These are phyloP conservation scores for Caloboletus inedulis DNA, from an alignment of 1,284 basidiomycete genomes.

Conservation along the genomic window DNA sequence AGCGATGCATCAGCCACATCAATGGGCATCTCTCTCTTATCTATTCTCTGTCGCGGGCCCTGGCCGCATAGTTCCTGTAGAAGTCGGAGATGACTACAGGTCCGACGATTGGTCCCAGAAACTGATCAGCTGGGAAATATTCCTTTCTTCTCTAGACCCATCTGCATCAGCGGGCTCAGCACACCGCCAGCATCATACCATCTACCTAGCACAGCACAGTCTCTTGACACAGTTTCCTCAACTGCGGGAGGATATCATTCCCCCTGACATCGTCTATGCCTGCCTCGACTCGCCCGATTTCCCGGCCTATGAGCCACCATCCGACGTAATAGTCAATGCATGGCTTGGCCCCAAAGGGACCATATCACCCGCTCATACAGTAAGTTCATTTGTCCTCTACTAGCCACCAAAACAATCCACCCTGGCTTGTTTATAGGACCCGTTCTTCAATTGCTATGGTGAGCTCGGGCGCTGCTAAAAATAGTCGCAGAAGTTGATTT, in stretches of 20 bases:
- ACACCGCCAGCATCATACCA: conserved; percentile 28
- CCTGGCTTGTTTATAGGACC: conserved; percentile 59
- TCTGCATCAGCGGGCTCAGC: conserved; percentile 35
- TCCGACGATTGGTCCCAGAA: conserved; percentile 79
- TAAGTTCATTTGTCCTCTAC: conserved; percentile 39
- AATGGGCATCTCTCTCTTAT: conserved; percentile 71
- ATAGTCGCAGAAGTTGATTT: conserved; percentile 4
- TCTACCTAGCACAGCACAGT: conserved; percentile 93
- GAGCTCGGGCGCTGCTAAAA: conserved; percentile 14
- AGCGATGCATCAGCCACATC: conserved; percentile 55
- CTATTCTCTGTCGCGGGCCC: conserved; percentile 66
- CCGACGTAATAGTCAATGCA: conserved; percentile 75
- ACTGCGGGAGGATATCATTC: conserved; percentile 68
- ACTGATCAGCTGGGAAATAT: conserved; percentile 76
- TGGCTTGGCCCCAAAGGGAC: conserved; percentile 86
- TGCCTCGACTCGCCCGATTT: conserved; percentile 47
- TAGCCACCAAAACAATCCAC: conserved; percentile 1
- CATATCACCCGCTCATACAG: conserved; percentile 88
- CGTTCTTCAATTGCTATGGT: conserved; percentile 92
- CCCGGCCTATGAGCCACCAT: conserved; percentile 61
- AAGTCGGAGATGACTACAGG: conserved; percentile 85
- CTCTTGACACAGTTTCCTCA: conserved; percentile 83
- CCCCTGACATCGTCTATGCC: conserved; percentile 88
- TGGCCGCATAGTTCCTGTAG: conserved; percentile 86
- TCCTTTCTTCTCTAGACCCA: conserved; percentile 57